Evolutionary conservation across 2,329 filamentous ascomycete genomes (phyloP).

Genomic region (Epichloe gansuensis): DNA sequence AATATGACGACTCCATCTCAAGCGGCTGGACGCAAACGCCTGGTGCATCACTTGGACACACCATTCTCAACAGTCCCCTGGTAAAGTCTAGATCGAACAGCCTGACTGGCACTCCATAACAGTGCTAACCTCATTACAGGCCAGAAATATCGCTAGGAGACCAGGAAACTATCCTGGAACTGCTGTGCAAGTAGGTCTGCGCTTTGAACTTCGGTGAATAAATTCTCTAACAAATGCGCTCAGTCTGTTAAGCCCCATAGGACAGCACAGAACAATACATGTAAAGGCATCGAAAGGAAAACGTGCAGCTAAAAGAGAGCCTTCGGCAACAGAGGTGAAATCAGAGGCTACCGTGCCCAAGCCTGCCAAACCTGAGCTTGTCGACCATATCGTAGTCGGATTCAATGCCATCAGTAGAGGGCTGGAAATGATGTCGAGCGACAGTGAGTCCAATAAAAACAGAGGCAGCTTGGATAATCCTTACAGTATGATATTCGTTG

Average conservation of each 20-base stretch:
- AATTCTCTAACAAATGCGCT: not conserved
- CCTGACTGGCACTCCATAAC: not conserved
- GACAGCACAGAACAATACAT: constrained; percentile 44
- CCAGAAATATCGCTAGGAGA: constrained; percentile 43
- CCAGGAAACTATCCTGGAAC: constrained; percentile 51
- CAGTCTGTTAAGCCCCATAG: constrained; percentile 52
- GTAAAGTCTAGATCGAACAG: constrained; percentile 26
- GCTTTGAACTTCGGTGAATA: not conserved
- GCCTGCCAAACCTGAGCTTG: constrained; percentile 34
- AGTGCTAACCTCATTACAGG: constrained; percentile 28
- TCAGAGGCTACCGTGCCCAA: constrained; percentile 5
- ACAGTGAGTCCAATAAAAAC: not conserved
- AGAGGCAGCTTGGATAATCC: constrained; percentile 4
- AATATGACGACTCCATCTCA: constrained; percentile 15
- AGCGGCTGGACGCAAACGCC: constrained; percentile 34
- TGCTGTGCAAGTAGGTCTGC: constrained; percentile 48
- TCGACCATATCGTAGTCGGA: constrained; percentile 48
- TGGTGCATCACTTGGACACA: constrained; percentile 51
- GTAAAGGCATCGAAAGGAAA: constrained; percentile 48
- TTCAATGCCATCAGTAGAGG: constrained; percentile 49
- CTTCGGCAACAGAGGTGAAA: constrained; percentile 7
- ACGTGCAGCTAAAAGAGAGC: constrained; percentile 37
- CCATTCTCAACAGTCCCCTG: constrained; percentile 49
- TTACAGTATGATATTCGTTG: constrained; percentile 45
- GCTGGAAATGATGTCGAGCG: constrained; percentile 33